phyloP scores from a whole-genome alignment of 192 early-diverging fungal species.

The Pilaira anomala region DNA sequence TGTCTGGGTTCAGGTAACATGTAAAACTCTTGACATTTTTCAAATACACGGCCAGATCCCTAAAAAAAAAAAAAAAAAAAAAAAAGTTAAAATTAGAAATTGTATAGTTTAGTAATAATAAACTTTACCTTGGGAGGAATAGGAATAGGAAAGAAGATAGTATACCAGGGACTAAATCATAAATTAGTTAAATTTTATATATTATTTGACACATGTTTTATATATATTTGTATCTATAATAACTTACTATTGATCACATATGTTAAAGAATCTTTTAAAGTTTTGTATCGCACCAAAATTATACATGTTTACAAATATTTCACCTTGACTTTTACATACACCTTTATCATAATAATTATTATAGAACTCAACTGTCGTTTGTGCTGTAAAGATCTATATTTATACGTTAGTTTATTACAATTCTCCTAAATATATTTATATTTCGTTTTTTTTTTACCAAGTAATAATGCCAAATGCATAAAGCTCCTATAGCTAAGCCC shows the following conservation, averaged over 20 bases:
- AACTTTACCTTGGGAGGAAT: conserved; percentile 44
- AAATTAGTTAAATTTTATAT: not conserved
- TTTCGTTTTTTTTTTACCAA: too few relatives aligned
- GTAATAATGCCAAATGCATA: conserved; percentile 59
- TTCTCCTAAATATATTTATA: not conserved
- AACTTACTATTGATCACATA: conserved; percentile 48
- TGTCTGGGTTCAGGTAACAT: conserved; percentile 24
- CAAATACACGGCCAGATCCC: conserved; percentile 28
- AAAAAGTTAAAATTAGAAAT: not conserved
- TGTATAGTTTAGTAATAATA: not conserved
- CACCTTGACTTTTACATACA: conserved; percentile 45
- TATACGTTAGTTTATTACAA: not conserved
- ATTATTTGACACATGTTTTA: too few relatives aligned
- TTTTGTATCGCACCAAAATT: conserved; percentile 45
- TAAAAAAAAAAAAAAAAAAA: not conserved
- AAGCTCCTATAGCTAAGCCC: conserved; percentile 47
- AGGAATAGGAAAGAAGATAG: conserved; percentile 46
- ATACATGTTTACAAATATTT: conserved; percentile 46
- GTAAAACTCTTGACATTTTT: conserved; percentile 37
- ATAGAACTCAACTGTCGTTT: conserved; percentile 64
- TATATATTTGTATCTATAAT: not conserved
- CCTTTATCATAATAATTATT: conserved; percentile 54
- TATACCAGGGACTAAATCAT: conserved; percentile 46
- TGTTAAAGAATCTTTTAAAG: conserved; percentile 49
- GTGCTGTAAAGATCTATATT: conserved; percentile 47